These are phyloP conservation scores for Sugiyamaella novakii DNA, from an alignment of 1,139 yeast genomes.

Conservation along the genomic window DNA sequence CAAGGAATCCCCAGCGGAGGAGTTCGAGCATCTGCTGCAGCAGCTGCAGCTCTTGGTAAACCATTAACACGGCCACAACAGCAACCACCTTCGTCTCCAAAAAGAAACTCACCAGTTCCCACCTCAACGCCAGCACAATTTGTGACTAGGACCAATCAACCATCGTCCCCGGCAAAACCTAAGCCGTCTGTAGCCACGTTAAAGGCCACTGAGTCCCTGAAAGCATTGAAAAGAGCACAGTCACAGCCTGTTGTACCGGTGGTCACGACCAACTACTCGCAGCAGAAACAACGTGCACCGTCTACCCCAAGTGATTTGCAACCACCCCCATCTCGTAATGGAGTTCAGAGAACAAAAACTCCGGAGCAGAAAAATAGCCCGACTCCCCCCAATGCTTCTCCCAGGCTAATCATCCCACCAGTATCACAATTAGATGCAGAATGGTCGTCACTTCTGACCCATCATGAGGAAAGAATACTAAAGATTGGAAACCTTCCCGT, in stretches of 20 bases:
- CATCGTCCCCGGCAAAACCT: slow-evolving; percentile 14
- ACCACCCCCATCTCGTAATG: slow-evolving; percentile 7
- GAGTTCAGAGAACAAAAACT: slow-evolving; percentile 1
- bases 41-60: slow-evolving; percentile 34
- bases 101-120: slow-evolving; percentile 11
- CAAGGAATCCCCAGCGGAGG: slow-evolving; percentile 20
- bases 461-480: slow-evolving; percentile 70
- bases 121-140: not conserved
- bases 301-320: slow-evolving; percentile 8
- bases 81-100: slow-evolving; percentile 13
- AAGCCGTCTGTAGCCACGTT: slow-evolving; percentile 10
- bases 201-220: slow-evolving; percentile 12
- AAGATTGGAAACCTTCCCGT: slow-evolving; percentile 56
- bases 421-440: slow-evolving; percentile 64
- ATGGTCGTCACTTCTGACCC: slow-evolving; percentile 62
- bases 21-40: slow-evolving; percentile 30
- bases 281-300: slow-evolving; percentile 2
- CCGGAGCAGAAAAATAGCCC: slow-evolving; percentile 8
- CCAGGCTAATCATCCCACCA: slow-evolving; percentile 51
- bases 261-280: slow-evolving; percentile 9
- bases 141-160: not conserved
- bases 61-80: slow-evolving; percentile 23
- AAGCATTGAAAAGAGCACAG: slow-evolving; percentile 15
- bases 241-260: slow-evolving; percentile 14
- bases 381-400: slow-evolving; percentile 8